Base-by-base conservation (phyloP, 352 stramenopile species). In the Blastocystis sp. region DNA sequence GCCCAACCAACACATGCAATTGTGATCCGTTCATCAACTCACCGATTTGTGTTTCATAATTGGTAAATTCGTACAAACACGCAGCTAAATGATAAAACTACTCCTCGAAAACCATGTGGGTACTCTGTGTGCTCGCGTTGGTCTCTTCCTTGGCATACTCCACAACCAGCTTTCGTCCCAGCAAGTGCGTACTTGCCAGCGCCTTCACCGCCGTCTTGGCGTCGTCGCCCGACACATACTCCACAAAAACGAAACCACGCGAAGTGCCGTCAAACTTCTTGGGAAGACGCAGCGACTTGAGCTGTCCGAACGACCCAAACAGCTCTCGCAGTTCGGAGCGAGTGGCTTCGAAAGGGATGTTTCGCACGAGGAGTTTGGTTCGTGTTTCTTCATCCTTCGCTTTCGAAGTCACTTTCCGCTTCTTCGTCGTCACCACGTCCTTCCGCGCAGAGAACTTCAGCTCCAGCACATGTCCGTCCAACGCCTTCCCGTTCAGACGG, bases 221-320 rank as follows among this genome's bases (percentile, higher is more conserved):
- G 91, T 99, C 97, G 90, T 98, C 95, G 61, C 95, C 92, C 0
- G 96, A 98, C 34, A 98, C 87, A 89, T 98, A 99, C 89, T 99
- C 96, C 62, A 98, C 95, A 90, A 99, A 99, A 20, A 96, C 97
- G 91, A 99, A 99, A 53, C 95, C 97, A 79, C 97, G 96, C 91
- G 98, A 95, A 69, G 92, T 93, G 64, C 97, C 97, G 92, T 98
- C 97, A 90, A 98, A 98, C 91, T 98, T 98, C 92, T 98, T 98
- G 37, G 97, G 97, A 89, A 99, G 94, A 23, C 96, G 95, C 70
- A 98, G 94, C 68, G 94, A 96, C 90, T 98, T 98, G 47, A 99
- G 92, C 91, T 98, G 94, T 6, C 97, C 97, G 89, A 98, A 98
- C 3, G 94, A 94, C 29, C 93, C 95, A 91, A 99, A 99, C 15